These are phyloP conservation scores for Boechera retrofracta DNA, from an alignment of 345 rosid species.

Conservation along the genomic window DNA sequence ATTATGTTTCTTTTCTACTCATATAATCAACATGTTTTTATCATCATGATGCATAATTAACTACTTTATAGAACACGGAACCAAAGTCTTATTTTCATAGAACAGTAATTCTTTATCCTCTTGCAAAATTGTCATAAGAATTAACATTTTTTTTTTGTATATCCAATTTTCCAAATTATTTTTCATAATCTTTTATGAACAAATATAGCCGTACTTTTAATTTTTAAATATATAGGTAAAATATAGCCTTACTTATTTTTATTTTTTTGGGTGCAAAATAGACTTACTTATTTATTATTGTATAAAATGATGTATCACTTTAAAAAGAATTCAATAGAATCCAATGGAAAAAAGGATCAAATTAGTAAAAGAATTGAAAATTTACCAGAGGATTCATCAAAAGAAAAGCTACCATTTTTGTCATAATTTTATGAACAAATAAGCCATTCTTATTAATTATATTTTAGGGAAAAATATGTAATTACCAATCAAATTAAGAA, in stretches of 20 bases:
- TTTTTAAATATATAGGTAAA: too few species aligned
- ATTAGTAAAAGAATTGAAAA: background rate
- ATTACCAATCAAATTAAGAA: slow-evolving; percentile 1
- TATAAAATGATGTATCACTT: background rate
- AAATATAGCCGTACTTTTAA: too few species aligned
- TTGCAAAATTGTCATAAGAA: background rate
- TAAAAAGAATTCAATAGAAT: background rate
- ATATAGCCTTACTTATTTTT: background rate
- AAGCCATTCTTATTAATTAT: slow-evolving; percentile 1
- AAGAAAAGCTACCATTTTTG: background rate
- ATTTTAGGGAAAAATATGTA: background rate
- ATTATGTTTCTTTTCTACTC: slow-evolving; percentile 18
- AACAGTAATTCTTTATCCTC: background rate
- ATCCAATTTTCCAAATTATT: background rate
- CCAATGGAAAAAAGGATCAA: background rate
- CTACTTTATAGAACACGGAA: slow-evolving; percentile 12
- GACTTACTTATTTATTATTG: background rate
- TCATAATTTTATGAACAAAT: slow-evolving; percentile 9
- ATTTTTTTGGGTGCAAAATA: background rate
- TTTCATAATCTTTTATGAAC: background rate
- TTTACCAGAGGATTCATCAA: background rate
- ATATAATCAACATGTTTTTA: background rate
- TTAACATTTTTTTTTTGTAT: background rate
- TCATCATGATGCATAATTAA: slow-evolving; percentile 28
- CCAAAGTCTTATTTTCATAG: background rate